Conservation (phyloP, 2,329 filamentous ascomycete genomes). For the Aplosporella prunicola region DNA sequence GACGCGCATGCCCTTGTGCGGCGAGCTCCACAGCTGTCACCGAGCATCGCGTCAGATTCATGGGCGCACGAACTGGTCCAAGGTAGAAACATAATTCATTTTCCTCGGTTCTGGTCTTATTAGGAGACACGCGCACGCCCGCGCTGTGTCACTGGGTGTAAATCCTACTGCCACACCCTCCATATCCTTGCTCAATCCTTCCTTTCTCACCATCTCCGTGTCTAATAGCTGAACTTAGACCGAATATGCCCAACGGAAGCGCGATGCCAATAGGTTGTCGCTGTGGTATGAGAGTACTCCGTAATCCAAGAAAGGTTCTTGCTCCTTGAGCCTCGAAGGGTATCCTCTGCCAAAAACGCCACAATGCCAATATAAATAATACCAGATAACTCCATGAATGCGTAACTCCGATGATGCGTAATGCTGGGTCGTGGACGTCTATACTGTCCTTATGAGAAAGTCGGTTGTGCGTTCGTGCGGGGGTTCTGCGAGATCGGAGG, state of each 20-base stretch:
- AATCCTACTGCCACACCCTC: too few species aligned
- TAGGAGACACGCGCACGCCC: too few species aligned
- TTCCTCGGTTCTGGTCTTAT: too few species aligned
- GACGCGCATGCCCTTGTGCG: too few species aligned
- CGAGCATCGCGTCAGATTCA: too few species aligned
- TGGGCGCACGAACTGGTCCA: too few species aligned
- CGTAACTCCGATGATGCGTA: conserved; percentile 5
- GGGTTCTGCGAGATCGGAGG: conserved; percentile 23
- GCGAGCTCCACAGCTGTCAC: too few species aligned
- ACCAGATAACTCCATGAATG: too few species aligned
- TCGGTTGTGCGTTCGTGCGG: conserved; percentile 20
- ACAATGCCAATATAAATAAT: conserved; percentile 1
- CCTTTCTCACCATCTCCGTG: too few species aligned
- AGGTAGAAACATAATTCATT: too few species aligned
- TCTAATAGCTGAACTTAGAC: neutral
- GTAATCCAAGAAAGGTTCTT: conserved; percentile 1
- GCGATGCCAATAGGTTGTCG: neutral
- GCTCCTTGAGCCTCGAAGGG: conserved; percentile 3
- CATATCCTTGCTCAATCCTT: too few species aligned
- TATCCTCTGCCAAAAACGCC: conserved; percentile 9
- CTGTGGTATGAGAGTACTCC: conserved; percentile 4
- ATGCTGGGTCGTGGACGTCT: neutral
- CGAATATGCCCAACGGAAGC: neutral
- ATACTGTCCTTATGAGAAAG: neutral
- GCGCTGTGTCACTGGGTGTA: too few species aligned